Evolutionary conservation across 495 filamentous ascomycete genomes (phyloP).

Genomic region (Terfezia claveryi): DNA sequence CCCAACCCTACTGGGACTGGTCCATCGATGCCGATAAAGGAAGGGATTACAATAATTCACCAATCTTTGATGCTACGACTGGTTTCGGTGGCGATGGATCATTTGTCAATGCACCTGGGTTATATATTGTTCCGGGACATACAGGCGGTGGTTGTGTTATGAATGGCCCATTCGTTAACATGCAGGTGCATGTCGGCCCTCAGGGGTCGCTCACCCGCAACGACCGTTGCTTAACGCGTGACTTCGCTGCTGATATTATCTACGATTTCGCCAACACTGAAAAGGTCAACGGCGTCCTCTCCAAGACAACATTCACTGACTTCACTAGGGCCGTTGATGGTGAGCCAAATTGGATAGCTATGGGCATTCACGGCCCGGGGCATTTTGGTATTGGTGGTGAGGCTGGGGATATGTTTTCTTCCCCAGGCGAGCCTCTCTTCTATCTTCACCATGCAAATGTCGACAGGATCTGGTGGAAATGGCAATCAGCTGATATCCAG

Average conservation of each 20-base stretch:
- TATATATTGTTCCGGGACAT: slow-evolving; percentile 1
- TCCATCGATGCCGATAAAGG: slow-evolving; percentile 17
- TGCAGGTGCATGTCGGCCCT: slow-evolving; percentile 4
- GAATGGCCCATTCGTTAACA: slow-evolving; percentile 24
- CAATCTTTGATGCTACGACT: slow-evolving; percentile 19
- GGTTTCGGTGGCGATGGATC: slow-evolving; percentile 27
- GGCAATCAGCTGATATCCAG: slow-evolving; percentile 29
- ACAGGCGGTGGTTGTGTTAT: slow-evolving; percentile 19
- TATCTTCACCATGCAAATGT: slow-evolving; percentile 36
- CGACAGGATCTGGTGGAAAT: slow-evolving; percentile 35
- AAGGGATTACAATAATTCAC: slow-evolving; percentile 13
- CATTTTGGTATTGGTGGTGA: slow-evolving; percentile 37
- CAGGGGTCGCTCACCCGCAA: background rate
- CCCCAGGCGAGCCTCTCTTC: slow-evolving; percentile 29
- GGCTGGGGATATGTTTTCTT: slow-evolving; percentile 1
- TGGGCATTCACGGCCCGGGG: slow-evolving; percentile 43
- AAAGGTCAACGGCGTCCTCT: slow-evolving; percentile 5
- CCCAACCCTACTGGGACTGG: slow-evolving; percentile 26
- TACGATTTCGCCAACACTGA: slow-evolving; percentile 8
- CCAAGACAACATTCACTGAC: slow-evolving; percentile 8
- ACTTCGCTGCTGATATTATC: background rate
- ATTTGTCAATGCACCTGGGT: background rate
- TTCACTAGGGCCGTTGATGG: slow-evolving; percentile 21
- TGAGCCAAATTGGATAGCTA: slow-evolving; percentile 25
- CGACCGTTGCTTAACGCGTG: slow-evolving; percentile 6